phyloP scores from a whole-genome alignment of 2,329 filamentous ascomycete species.

The Stylonectria norvegica region DNA sequence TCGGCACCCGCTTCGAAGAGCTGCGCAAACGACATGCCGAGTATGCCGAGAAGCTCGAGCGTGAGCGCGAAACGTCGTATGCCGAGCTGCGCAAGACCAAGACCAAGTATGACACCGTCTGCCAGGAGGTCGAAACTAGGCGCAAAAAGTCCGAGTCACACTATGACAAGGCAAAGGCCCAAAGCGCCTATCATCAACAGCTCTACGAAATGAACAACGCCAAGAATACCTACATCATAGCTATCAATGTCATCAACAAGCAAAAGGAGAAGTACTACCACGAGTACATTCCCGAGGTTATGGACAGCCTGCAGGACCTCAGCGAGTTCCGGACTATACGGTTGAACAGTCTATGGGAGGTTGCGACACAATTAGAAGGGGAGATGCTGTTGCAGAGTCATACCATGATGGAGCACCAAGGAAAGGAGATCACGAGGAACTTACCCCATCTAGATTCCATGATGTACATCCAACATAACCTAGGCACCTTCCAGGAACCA shows the following conservation, averaged over 20 bases:
- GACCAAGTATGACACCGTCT: conserved; percentile 85
- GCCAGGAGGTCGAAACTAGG: conserved; percentile 90
- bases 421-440: conserved; percentile 81
- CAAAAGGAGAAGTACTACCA: conserved; percentile 97
- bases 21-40: conserved; percentile 87
- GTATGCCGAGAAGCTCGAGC: conserved; percentile 83
- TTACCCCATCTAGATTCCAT: conserved; percentile 86
- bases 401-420: conserved; percentile 67
- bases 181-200: conserved; percentile 88
- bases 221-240: conserved; percentile 97
- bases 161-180: conserved; percentile 92
- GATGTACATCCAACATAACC: conserved; percentile 97
- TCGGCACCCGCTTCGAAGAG: conserved; percentile 77
- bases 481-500: conserved; percentile 77
- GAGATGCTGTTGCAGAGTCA: conserved; percentile 72
- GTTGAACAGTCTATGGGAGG: conserved; percentile 80
- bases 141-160: conserved; percentile 92
- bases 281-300: conserved; percentile 88
- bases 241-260: conserved; percentile 95
- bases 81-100: conserved; percentile 86
- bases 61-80: conserved; percentile 82
- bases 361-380: conserved; percentile 77
- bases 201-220: conserved; percentile 92
- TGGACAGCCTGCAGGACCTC: conserved; percentile 91
- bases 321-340: conserved; percentile 83